Evolutionary conservation across 78 protist species (phyloP), one percentile per base, ranked within the genome.

Genomic region (Planoprotostelium fungivorum): DNA sequence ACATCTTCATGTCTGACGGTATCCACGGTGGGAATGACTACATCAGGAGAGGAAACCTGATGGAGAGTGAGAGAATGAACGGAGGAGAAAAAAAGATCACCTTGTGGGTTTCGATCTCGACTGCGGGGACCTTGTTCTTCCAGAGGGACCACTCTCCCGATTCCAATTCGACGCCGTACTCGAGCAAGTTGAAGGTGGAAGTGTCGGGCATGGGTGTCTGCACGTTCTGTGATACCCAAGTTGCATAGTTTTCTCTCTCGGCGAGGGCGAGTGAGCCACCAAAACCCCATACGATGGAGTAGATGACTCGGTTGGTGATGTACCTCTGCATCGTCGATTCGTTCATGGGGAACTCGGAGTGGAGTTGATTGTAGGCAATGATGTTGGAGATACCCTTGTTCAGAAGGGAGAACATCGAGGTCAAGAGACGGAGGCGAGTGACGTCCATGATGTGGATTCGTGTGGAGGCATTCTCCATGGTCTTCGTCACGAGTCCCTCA

Each of bases 11-110:
- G 99, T 38, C 99, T 96, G 10, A 95, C 95, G 10, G 99, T 99
- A 92, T 99, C 99, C 35, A 98, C 94, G 1, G 99, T 99, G 51
- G 97, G 97, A 31, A 99, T 92, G 63, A 99, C 99, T 25, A 95
- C 96, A 84, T 98, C 99, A 35, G 97, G 95, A 31, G 97, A 92
- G 0, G 95, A 94, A 34, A 96, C 97, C n/a, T n/a, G n/a, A n/a
- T n/a, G 51, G 51, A 0, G 39, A 84, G 37, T 1, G n/a, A n/a
- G n/a, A n/a, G n/a, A n/a, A n/a, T n/a, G n/a, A n/a, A n/a, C n/a
- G n/a, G 94, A 38, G 29, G 29, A 29, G 29, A 73, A 29, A 73
- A 29, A 29, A 73, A n/a, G n/a, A n/a, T n/a, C n/a, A n/a, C 36
- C 89, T 93, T 93, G 89, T 90, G 95, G 35, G 94, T 92, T 31